Evolutionary conservation across 179 eudicot genomes (phyloP).

Genomic region (Silene noctiflora): DNA sequence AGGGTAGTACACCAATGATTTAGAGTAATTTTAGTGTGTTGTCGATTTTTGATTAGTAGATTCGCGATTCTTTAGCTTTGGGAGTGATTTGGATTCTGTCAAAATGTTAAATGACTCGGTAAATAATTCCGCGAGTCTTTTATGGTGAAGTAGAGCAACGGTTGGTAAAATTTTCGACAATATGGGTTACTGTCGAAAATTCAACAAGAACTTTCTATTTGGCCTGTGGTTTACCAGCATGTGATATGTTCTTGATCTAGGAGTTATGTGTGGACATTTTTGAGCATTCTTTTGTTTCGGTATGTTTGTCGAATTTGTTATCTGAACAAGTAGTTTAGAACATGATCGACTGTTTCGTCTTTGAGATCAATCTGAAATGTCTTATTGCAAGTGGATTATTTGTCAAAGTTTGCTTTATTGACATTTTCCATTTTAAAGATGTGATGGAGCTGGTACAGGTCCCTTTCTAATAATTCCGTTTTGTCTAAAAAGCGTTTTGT

Average conservation of each 20-base stretch:
- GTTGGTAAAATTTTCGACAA: too few relatives aligned
- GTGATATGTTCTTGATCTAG: slow-evolving; percentile 8
- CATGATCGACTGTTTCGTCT: background rate
- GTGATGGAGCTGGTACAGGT: slow-evolving; percentile 5
- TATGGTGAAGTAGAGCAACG: too few relatives aligned
- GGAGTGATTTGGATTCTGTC: background rate
- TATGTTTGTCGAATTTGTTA: slow-evolving; percentile 9
- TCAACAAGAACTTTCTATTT: too few relatives aligned
- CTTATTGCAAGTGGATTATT: background rate
- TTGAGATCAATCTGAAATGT: slow-evolving; percentile 3
- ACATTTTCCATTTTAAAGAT: slow-evolving; percentile 6
- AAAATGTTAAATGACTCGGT: too few relatives aligned
- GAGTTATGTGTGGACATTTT: slow-evolving; percentile 3
- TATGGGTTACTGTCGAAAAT: too few relatives aligned
- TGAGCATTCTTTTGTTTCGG: slow-evolving; percentile 5
- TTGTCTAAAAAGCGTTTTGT: background rate
- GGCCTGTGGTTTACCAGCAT: background rate
- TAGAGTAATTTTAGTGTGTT: background rate
- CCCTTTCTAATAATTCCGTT: slow-evolving; percentile 5
- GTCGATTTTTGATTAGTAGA: background rate
- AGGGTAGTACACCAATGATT: too few relatives aligned
- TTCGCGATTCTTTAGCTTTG: background rate
- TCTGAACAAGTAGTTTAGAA: background rate
- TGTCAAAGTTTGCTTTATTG: slow-evolving; percentile 12
- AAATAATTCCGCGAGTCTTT: too few relatives aligned